phyloP scores from a whole-genome alignment of 163 green algal genomes.

The Scenedesmus sp. region DNA sequence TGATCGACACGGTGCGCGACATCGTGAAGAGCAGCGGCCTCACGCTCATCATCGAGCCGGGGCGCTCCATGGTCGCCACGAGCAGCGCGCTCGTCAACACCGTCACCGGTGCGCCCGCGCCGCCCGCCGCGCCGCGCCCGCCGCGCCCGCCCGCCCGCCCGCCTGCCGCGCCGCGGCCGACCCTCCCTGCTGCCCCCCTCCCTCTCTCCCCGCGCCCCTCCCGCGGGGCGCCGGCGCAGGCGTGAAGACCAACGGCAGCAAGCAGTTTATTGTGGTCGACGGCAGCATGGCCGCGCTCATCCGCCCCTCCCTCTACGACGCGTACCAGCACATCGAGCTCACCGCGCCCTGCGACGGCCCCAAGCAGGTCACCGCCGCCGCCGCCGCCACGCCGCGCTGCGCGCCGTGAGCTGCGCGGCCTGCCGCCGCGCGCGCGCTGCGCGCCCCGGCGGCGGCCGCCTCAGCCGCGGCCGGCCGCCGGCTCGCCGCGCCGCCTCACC shows the following conservation, averaged over 20 bases:
- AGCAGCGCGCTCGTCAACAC: conserved; percentile 87
- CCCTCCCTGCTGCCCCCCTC: too few species aligned
- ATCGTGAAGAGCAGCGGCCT: conserved; percentile 80
- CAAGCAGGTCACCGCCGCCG: conserved; percentile 54
- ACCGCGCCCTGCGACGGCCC: conserved; percentile 68
- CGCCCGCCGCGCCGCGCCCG: too few species aligned
- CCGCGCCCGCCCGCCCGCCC: too few species aligned
- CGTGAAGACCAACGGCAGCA: conserved; percentile 97
- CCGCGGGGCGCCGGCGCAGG: conserved; percentile 60
- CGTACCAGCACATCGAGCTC: conserved; percentile 98
- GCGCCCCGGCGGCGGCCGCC: too few species aligned
- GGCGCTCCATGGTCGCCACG: conserved; percentile 93
- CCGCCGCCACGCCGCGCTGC: too few species aligned
- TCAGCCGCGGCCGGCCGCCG: too few species aligned
- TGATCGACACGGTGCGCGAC: conserved; percentile 88
- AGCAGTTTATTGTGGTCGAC: conserved; percentile 97
- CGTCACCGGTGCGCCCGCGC: conserved; percentile 71
- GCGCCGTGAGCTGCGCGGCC: too few species aligned
- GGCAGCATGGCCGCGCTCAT: conserved; percentile 96
- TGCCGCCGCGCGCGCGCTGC: too few species aligned
- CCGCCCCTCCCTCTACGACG: conserved; percentile 90
- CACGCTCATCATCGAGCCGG: conserved; percentile 96
- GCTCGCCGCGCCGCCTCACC: too few species aligned
- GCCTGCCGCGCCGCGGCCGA: too few species aligned
- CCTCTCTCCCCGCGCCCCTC: too few species aligned